A percentile compares a stretch with the other conserved stretches of the same genome.
These are phyloP conservation scores for Oryza nivara DNA, from an alignment of 176 grass and related monocot genomes.

Conservation along the genomic window DNA sequence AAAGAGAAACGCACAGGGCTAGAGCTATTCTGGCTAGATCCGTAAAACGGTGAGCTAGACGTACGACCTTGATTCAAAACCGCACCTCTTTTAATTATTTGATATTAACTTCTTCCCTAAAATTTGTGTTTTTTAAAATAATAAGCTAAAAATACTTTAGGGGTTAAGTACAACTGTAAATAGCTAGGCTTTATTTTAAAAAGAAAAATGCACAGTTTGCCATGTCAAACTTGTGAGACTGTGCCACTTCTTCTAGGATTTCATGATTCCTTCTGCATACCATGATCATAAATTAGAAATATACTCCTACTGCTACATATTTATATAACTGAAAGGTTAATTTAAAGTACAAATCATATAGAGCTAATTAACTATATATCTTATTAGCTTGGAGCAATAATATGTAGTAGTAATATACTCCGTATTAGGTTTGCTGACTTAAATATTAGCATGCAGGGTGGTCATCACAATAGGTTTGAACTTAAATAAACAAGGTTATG, in stretches of 20 bases:
- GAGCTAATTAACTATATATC: background rate
- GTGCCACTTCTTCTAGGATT: conserved; percentile 28
- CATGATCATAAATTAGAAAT: background rate
- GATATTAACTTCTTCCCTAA: too few species aligned
- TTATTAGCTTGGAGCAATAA: background rate
- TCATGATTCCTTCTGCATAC: background rate
- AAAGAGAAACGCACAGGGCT: too few species aligned
- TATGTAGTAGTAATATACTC: too few species aligned
- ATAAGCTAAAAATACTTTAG: too few species aligned
- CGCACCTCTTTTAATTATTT: too few species aligned
- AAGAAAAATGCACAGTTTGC: background rate
- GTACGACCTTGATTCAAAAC: too few species aligned
- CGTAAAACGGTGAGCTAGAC: too few species aligned
- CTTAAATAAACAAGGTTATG: background rate
- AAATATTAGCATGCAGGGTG: background rate
- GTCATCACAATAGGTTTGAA: background rate
- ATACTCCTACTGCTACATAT: background rate
- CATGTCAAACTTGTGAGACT: background rate
- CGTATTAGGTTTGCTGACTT: background rate
- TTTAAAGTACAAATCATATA: background rate
- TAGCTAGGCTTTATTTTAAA: background rate
- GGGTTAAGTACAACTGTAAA: too few species aligned
- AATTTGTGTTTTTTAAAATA: too few species aligned
- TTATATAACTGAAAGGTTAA: too few species aligned
- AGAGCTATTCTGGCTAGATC: too few species aligned